Evolutionary conservation across 768 basidiomycete species (phyloP).

Genomic region (Lactifluus echinatus): DNA sequence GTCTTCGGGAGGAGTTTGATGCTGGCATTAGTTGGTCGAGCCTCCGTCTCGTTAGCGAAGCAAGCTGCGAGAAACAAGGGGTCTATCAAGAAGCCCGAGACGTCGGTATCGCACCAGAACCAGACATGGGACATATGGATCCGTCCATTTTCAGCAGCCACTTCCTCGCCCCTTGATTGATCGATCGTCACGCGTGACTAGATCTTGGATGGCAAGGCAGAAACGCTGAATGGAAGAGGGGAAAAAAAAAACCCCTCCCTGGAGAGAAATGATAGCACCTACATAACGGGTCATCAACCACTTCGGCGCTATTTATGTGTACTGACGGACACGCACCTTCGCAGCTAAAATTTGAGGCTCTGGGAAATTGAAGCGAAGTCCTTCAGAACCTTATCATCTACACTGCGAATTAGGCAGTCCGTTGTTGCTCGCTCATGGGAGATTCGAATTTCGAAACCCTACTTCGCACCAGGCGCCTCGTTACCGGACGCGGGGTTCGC

Average conservation of each 20-base stretch:
- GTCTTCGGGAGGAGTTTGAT: not conserved
- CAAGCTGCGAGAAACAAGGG: not conserved
- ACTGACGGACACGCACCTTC: constrained; percentile 2
- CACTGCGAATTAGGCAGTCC: not conserved
- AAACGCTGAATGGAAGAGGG: not conserved
- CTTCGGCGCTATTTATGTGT: not conserved
- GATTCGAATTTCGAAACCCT: not conserved
- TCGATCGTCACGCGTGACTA: not conserved
- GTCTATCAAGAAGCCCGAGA: not conserved
- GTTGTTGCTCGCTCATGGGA: not conserved
- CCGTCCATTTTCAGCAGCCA: not conserved
- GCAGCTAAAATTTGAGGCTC: not conserved
- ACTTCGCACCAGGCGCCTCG: not conserved
- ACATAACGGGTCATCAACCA: not conserved
- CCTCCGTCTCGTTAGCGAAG: not conserved
- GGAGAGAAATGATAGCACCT: not conserved
- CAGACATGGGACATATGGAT: not conserved
- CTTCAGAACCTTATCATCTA: not conserved
- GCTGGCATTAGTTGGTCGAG: not conserved
- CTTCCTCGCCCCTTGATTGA: constrained; percentile 4
- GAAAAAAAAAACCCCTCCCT: not conserved
- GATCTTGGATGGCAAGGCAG: not conserved
- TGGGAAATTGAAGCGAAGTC: not conserved
- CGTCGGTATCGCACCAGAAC: not conserved
- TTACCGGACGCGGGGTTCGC: not conserved